Evolutionary conservation across 352 stramenopile species (phyloP), one percentile per base, ranked within the genome.

Genomic region (Globisporangium ultimum): DNA sequence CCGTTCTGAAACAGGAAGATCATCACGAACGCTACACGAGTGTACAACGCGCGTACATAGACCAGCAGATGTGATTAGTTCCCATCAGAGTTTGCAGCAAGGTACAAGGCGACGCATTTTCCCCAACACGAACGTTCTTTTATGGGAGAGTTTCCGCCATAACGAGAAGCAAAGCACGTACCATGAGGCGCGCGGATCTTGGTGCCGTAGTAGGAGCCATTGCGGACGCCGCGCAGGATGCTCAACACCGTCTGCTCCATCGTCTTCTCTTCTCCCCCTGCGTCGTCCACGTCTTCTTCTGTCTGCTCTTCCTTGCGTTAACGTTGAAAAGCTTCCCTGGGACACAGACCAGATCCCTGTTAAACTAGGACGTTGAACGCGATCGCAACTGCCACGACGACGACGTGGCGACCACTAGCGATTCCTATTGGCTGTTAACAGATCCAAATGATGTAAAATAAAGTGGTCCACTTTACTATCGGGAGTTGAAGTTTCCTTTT

Each of bases 121-220:
- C 7, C 28, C 7, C 28, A 0, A 10, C 28, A 36, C 28, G 28
- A 36, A 36, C 5, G 28, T 36, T 8, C 28, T 6, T 36, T 10
- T 10, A 10, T 10, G 8, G 28, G 28, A 11, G 1, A 1, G 15
- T 15, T 21, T 32, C 10, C 43, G 24, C 21, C 18, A 54, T 15
- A 58, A 14, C 18, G 17, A 21, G 12, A 7, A 46, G 28, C 14
- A 36, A 28, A 28, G 7, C 15, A 60, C 71, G 43, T 76, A 95
- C 86, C 86, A 47, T 96, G 88, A 12, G 86, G 85, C 15, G 88
- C 83, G 58, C 88, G 81, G 67, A 95, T 90, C 68, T 95, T 95
- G 58, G 86, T 94, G 64, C 88, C 88, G 64, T 96, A 96, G 74
- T 87, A 89, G 28, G 84, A 83, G 48, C 88, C 88, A 84, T 96